Conservation (phyloP, 805 yeast species). For the Starmerella vaccinii region DNA sequence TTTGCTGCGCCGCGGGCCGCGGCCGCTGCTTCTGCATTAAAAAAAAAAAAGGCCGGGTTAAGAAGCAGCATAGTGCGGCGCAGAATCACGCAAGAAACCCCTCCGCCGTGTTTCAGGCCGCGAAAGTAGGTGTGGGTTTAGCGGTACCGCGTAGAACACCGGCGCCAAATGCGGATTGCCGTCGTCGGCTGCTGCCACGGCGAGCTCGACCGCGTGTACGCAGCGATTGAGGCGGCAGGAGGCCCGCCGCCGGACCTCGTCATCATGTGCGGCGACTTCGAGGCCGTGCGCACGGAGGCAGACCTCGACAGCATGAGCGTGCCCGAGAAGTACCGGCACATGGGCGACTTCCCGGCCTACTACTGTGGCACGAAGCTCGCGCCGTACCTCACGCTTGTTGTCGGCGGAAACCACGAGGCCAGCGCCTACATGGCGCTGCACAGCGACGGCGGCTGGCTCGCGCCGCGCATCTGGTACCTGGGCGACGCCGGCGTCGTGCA, state of each 20-base stretch:
- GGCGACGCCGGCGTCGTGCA: constrained; percentile 69
- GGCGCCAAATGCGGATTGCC: constrained; percentile 22
- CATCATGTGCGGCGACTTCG: constrained; percentile 85
- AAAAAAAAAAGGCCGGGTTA: no score
- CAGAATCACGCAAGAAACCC: no score
- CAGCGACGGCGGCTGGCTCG: constrained; percentile 85
- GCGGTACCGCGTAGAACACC: constrained; percentile 1
- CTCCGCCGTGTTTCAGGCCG: no score
- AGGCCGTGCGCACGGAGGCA: constrained; percentile 52
- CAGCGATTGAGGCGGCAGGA: not conserved
- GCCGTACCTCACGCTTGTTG: constrained; percentile 66
- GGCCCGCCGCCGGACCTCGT: constrained; percentile 40
- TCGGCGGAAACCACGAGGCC: constrained; percentile 95
- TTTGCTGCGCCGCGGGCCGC: no score
- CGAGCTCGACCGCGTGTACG: constrained; percentile 19
- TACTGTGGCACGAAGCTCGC: constrained; percentile 52
- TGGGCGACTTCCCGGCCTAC: constrained; percentile 76
- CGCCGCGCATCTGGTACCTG: constrained; percentile 73
- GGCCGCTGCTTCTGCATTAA: no score
- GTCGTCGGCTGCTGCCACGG: constrained; percentile 27
- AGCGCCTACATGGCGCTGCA: constrained; percentile 65
- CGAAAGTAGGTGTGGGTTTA: no score
- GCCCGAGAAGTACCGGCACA: constrained; percentile 60
- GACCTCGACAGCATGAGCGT: constrained; percentile 67
- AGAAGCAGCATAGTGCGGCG: no score